These are phyloP conservation scores for Agarophyton chilense DNA, from an alignment of 23 red algal genomes.

Conservation along the genomic window DNA sequence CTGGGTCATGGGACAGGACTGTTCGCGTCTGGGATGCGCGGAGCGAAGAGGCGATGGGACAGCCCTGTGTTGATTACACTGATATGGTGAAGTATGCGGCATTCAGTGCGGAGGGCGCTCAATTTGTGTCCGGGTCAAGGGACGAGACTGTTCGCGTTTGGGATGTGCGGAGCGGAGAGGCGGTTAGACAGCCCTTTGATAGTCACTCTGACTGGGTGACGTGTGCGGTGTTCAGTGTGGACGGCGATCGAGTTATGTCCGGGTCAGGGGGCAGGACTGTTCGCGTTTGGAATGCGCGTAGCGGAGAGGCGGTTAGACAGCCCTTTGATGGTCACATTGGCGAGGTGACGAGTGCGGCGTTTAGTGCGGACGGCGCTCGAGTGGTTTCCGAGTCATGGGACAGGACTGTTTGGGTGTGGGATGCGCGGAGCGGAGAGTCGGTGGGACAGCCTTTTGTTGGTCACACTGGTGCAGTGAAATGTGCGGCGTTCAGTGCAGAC, in stretches of 20 bases:
- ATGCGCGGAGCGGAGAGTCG: neutral
- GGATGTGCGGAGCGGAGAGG: neutral
- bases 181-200: neutral
- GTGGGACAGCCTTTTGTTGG: neutral
- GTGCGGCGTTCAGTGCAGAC: neutral
- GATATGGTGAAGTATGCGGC: neutral
- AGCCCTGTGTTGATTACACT: neutral
- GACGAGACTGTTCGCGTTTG: too few relatives aligned
- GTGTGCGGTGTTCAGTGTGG: neutral
- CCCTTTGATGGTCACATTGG: too few relatives aligned
- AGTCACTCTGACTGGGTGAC: neutral
- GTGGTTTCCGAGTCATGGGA: too few relatives aligned
- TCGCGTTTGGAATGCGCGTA: too few relatives aligned
- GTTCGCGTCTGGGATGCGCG: too few relatives aligned
- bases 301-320: too few relatives aligned
- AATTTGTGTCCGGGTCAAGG: neutral
- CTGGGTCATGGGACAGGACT: neutral
- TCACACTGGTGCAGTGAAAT: neutral
- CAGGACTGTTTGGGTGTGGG: neutral
- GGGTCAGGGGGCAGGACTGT: too few relatives aligned
- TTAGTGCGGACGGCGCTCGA: too few relatives aligned
- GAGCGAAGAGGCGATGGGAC: neutral
- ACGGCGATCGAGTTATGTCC: neutral
- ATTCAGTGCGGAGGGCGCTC: neutral
- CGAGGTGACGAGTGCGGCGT: too few relatives aligned